A percentile compares a stretch with the other conserved stretches of the same genome.
phyloP scores from a whole-genome alignment of 179 eudicot species.

The Silene coronaria region DNA sequence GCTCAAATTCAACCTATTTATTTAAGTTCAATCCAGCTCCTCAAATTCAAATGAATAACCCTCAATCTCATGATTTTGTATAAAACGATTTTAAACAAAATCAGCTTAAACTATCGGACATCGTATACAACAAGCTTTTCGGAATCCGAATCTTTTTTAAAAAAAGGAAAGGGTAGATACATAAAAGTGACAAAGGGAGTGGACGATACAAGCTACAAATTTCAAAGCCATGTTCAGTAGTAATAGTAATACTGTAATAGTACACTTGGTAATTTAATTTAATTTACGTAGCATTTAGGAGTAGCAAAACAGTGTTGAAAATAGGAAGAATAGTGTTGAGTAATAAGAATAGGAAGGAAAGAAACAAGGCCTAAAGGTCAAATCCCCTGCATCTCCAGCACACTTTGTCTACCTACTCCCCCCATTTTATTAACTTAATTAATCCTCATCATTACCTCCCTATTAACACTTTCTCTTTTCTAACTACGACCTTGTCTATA shows the following conservation, averaged over 20 bases:
- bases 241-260: no score
- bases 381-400: constrained; percentile 28
- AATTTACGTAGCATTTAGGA: constrained; percentile 3
- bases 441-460: constrained; percentile 21
- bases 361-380: constrained; percentile 38
- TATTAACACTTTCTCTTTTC: constrained; percentile 18
- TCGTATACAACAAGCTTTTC: no score
- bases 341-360: constrained; percentile 9
- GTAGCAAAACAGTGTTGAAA: neutral
- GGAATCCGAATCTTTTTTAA: no score
- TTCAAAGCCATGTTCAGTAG: constrained; percentile 18
- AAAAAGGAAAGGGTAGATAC: neutral
- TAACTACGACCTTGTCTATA: constrained; percentile 22
- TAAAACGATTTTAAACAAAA: neutral
- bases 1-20: no score
- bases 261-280: neutral
- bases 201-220: constrained; percentile 33
- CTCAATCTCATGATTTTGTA: no score
- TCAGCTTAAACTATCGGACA: neutral
- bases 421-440: neutral
- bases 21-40: no score
- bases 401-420: constrained; percentile 11
- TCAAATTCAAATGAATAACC: no score
- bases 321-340: neutral
- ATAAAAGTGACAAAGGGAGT: constrained; percentile 34